A percentile compares a stretch with the other conserved stretches of the same genome.
Conservation (phyloP, 2,329 filamentous ascomycete species). For the Rutstroemia sp. region DNA sequence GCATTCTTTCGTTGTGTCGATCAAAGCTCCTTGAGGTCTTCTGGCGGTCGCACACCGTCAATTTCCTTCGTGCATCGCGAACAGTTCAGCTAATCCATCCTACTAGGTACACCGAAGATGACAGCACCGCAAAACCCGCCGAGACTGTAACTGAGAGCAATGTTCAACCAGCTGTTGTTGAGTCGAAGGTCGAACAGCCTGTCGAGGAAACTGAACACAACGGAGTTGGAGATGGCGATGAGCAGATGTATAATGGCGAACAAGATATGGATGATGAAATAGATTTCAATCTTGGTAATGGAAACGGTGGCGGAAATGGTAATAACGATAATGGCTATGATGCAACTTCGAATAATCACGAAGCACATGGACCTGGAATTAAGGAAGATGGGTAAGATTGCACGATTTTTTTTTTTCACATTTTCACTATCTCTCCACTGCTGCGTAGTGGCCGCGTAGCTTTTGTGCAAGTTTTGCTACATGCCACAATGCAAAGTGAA, state of each 20-base stretch:
- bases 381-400: constrained; percentile 87
- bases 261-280: constrained; percentile 50
- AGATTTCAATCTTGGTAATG: constrained; percentile 49
- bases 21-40: not conserved
- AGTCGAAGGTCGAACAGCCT: constrained; percentile 22
- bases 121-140: constrained; percentile 38
- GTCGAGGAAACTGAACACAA: constrained; percentile 29
- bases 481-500: not conserved
- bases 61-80: not conserved
- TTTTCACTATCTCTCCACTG: constrained; percentile 16
- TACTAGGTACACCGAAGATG: constrained; percentile 60
- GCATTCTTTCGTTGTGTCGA: not conserved
- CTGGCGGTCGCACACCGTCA: not conserved
- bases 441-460: constrained; percentile 10
- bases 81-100: constrained; percentile 7
- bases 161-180: constrained; percentile 17
- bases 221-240: constrained; percentile 30
- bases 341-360: constrained; percentile 21
- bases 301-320: constrained; percentile 30
- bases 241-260: constrained; percentile 38
- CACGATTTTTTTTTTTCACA: constrained; percentile 14
- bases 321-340: constrained; percentile 13
- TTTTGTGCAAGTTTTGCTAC: not conserved
- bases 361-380: constrained; percentile 55
- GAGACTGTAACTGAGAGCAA: constrained; percentile 26